Conservation (phyloP, 2,329 filamentous ascomycete genomes). For the Amesomyces nigricolor region DNA sequence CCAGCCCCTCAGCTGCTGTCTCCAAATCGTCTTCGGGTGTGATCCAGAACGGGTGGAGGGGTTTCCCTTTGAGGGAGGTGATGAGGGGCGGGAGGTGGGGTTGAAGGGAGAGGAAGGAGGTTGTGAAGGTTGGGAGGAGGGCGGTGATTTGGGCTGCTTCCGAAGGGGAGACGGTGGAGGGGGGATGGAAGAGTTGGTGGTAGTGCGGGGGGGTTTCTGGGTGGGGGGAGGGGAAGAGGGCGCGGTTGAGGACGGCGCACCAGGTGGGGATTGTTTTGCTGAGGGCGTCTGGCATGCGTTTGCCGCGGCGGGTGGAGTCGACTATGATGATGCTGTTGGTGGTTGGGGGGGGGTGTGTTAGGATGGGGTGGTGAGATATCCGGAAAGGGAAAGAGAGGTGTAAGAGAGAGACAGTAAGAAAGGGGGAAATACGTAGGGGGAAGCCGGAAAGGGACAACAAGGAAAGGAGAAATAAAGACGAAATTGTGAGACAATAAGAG, state of each 20-base stretch:
- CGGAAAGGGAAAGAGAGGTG: too few species aligned
- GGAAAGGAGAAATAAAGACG: not conserved
- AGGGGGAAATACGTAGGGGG: not conserved
- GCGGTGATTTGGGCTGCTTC: slow-evolving; percentile 74
- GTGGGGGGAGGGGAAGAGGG: slow-evolving; percentile 59
- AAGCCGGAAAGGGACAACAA: not conserved
- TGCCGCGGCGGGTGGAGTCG: slow-evolving; percentile 87
- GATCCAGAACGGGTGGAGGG: slow-evolving; percentile 73
- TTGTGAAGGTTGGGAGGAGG: slow-evolving; percentile 51
- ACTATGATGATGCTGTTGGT: slow-evolving; percentile 66
- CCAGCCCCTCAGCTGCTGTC: slow-evolving; percentile 7
- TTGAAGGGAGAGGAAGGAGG: slow-evolving; percentile 48
- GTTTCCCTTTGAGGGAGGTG: slow-evolving; percentile 53
- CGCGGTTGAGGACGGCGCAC: slow-evolving; percentile 78
- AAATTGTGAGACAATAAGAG: not conserved
- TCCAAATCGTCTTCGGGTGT: slow-evolving; percentile 45
- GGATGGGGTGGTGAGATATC: too few species aligned
- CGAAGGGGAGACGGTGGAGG: slow-evolving; percentile 64
- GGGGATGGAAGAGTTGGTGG: slow-evolving; percentile 62
- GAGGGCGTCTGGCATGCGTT: slow-evolving; percentile 90
- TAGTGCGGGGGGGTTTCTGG: slow-evolving; percentile 29
- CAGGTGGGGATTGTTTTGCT: slow-evolving; percentile 93
- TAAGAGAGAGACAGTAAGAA: not conserved
- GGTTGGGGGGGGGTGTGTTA: not conserved
- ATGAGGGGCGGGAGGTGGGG: slow-evolving; percentile 51